A percentile compares a stretch with the other conserved stretches of the same genome.
Conservation (phyloP, 108 stramenopile genomes). For the Skeletonema menzelii region DNA sequence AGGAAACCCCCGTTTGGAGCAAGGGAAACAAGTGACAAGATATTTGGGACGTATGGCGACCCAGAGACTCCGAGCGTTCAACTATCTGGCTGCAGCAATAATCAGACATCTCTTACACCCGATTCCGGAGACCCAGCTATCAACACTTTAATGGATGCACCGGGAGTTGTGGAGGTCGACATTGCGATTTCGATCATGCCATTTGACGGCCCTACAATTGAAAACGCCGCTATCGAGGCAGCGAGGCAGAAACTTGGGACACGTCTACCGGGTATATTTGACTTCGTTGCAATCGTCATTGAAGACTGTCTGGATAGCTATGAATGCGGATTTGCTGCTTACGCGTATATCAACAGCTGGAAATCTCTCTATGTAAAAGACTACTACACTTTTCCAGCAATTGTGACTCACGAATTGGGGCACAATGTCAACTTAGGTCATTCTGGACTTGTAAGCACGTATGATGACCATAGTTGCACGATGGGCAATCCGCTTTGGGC, state of each 20-base stretch:
- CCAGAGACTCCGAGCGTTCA: not conserved
- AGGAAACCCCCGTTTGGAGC: constrained; percentile 2
- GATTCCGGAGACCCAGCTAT: not conserved
- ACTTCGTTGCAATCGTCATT: constrained; percentile 11
- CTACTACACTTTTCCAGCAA: not conserved
- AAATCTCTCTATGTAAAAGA: constrained; percentile 1
- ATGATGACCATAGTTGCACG: not conserved
- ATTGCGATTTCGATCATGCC: not conserved
- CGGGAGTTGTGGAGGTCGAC: constrained; percentile 20
- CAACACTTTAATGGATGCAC: constrained; percentile 8
- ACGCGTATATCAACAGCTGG: constrained; percentile 11
- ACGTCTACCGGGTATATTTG: constrained; percentile 9
- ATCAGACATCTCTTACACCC: not conserved
- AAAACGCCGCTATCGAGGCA: not conserved
- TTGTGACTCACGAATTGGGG: not conserved
- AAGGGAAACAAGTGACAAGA: constrained; percentile 11
- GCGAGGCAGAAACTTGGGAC: constrained; percentile 6
- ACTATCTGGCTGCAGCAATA: constrained; percentile 7
- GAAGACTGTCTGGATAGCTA: not conserved
- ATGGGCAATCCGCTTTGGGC: constrained; percentile 10
- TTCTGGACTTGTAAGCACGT: not conserved
- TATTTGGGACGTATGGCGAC: constrained; percentile 23
- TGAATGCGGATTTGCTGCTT: constrained; percentile 20
- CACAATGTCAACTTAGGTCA: constrained; percentile 13
- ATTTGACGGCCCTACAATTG: not conserved